These are phyloP conservation scores for Rutstroemia sp. DNA, from an alignment of 2,329 filamentous ascomycete species.

Conservation along the genomic window DNA sequence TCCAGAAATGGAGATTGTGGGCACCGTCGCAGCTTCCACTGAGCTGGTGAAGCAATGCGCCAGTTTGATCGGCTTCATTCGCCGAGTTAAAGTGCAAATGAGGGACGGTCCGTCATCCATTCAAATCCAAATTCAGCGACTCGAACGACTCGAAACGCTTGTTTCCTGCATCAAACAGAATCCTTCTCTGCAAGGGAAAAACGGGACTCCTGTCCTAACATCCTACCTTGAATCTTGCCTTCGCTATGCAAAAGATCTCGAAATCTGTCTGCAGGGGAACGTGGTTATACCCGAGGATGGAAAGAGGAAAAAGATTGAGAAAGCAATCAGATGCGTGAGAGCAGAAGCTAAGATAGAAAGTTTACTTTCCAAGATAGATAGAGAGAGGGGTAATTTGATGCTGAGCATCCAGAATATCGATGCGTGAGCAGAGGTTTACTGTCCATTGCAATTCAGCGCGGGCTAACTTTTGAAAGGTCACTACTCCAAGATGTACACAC, in stretches of 20 bases:
- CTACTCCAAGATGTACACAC: not conserved
- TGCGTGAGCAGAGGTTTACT: not conserved
- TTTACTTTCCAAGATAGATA: slow-evolving; percentile 1
- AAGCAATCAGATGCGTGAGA: slow-evolving; percentile 1
- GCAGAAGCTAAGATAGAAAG: not conserved
- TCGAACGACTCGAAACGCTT: slow-evolving; percentile 3
- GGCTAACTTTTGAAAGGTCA: not conserved
- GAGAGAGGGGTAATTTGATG: slow-evolving; percentile 2
- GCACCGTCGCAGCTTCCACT: slow-evolving; percentile 5
- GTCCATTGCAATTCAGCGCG: not conserved
- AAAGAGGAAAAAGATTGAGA: not conserved
- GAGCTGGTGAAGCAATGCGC: slow-evolving; percentile 2
- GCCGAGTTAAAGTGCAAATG: slow-evolving; percentile 2
- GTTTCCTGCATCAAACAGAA: not conserved
- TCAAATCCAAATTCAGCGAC: not conserved
- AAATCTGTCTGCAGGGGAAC: not conserved
- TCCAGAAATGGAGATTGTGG: not conserved
- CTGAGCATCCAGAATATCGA: slow-evolving; percentile 4
- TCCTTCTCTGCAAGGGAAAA: not conserved
- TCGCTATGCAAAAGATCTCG: not conserved
- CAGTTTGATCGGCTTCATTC: not conserved
- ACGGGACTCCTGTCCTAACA: not conserved
- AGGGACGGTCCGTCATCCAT: not conserved
- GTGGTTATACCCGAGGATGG: not conserved
- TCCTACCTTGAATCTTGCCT: not conserved